These are phyloP conservation scores for Pontederia paniculata DNA, from an alignment of 176 grass and related monocot genomes.

Conservation along the genomic window DNA sequence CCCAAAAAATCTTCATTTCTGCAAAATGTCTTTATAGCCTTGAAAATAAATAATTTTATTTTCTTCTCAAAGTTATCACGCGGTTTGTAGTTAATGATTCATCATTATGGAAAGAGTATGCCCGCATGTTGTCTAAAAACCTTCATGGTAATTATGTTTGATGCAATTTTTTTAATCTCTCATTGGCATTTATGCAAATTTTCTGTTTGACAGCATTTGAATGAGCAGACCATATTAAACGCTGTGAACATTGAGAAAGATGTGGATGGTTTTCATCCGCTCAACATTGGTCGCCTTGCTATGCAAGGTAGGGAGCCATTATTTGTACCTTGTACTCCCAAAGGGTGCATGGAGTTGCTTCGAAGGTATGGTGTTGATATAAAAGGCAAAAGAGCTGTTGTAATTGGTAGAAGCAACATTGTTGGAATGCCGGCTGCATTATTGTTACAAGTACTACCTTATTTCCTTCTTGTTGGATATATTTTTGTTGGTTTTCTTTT, in stretches of 20 bases:
- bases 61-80: no score
- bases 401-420: conserved; percentile 89
- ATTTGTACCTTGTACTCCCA: conserved; percentile 97
- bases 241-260: conserved; percentile 83
- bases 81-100: no score
- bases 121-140: no score
- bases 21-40: no score
- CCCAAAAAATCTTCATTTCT: no score
- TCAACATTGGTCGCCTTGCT: conserved; percentile 88
- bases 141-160: background rate
- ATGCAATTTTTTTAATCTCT: background rate
- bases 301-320: conserved; percentile 90
- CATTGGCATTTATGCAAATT: background rate
- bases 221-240: conserved; percentile 81
- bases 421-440: conserved; percentile 88
- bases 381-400: conserved; percentile 82
- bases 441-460: conserved; percentile 59
- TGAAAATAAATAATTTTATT: no score
- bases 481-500: conserved; percentile 7
- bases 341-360: conserved; percentile 94
- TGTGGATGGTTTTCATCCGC: conserved; percentile 86
- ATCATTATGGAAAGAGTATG: no score
- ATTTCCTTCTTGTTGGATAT: conserved; percentile 1
- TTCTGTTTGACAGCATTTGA: conserved; percentile 65
- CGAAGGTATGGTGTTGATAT: conserved; percentile 67